Base-by-base conservation (phyloP, 495 filamentous ascomycete genomes). In the Hypoxylon subgilvum region DNA sequence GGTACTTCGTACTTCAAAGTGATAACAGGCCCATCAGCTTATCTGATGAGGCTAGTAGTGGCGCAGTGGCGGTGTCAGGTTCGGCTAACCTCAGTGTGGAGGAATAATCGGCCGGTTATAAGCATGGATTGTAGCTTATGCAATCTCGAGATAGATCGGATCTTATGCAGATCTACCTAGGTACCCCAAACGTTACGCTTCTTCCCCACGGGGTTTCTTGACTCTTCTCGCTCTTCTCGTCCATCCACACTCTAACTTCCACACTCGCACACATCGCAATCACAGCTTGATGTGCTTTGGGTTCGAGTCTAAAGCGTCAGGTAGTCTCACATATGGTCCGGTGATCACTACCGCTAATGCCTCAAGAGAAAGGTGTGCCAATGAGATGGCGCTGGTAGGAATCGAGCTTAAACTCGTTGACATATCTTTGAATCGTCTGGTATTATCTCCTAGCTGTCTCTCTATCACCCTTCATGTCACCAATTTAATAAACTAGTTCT, bases 171-270 rank as follows among this genome's bases (percentile, higher is more conserved):
- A 13, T 34, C 31, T 34, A 27, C n/a, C n/a, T n/a, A 34, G 6
- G 31, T 13, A 5, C n/a, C 31, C 31, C 31, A 30, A 30, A 5
- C n/a, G n/a, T n/a, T 10, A 30, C 27, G 27, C 8, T 12, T 13
- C 9, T 34, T 34, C 54, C 52, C 53, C 53, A 34, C 38, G 44
- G 44, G 44, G 53, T 56, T n/a, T n/a, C n/a, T n/a, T n/a, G n/a
- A n/a, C n/a, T n/a, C n/a, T n/a, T n/a, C n/a, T n/a, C n/a, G n/a
- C n/a, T n/a, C n/a, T n/a, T n/a, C n/a, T n/a, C 42, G 27, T 31
- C 10, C 25, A 47, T 42, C 35, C n/a, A 17, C 16, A 54, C 13
- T 22, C 18, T 30, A 5, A 34, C 3, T 12, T 34, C 3, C n/a
- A 34, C 7, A 8, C 27, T 39, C 1, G 9, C 3, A 2, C 1